phyloP scores from a whole-genome alignment of 2,329 filamentous ascomycete genomes.

The Neonectria punicea region DNA sequence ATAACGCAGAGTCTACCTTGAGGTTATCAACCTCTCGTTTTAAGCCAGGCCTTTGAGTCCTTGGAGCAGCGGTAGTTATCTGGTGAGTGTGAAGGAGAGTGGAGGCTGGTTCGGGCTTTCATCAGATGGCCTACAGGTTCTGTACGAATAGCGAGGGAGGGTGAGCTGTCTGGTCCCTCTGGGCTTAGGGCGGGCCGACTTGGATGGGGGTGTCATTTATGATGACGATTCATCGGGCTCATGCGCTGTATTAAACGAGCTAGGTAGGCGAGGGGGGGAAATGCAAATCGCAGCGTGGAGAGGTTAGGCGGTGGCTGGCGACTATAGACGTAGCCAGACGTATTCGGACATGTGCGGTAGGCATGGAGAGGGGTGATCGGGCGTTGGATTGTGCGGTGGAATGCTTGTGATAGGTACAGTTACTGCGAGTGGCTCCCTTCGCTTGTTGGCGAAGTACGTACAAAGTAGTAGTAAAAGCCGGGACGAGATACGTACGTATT shows the following conservation, averaged over 20 bases:
- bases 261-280: background rate
- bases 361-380: background rate
- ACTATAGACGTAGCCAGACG: constrained; percentile 6
- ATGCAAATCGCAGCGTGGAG: constrained; percentile 8
- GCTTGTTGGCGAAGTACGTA: constrained; percentile 2
- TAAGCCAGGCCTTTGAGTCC: background rate
- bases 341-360: constrained; percentile 2
- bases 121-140: background rate
- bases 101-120: background rate
- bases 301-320: constrained; percentile 14
- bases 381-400: constrained; percentile 12
- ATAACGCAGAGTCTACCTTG: background rate
- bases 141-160: background rate
- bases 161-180: background rate
- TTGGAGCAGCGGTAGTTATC: background rate
- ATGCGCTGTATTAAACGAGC: background rate
- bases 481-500: background rate
- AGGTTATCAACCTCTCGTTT: background rate
- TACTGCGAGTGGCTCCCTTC: constrained; percentile 3
- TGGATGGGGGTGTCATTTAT: background rate
- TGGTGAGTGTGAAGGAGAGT: background rate
- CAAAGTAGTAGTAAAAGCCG: background rate
- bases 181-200: constrained; percentile 1
- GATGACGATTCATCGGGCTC: constrained; percentile 1
- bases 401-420: constrained; percentile 15